Evolutionary conservation across 2,329 filamentous ascomycete genomes (phyloP).

Genomic region (Sclerotinia glacialis): DNA sequence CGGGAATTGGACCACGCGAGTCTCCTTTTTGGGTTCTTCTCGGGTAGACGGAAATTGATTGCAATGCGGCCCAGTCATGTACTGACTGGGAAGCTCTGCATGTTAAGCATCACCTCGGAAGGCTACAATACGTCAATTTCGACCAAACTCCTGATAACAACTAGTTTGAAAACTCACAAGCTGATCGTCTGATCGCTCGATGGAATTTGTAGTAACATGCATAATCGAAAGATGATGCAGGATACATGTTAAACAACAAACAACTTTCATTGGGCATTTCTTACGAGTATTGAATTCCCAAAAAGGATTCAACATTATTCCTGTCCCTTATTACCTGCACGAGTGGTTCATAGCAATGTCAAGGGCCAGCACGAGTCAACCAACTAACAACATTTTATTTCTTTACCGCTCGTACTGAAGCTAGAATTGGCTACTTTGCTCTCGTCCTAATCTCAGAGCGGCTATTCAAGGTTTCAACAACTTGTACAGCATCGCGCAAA

Average conservation of each 20-base stretch:
- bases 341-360: background rate
- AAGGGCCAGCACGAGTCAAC: background rate
- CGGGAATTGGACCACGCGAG: background rate
- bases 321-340: background rate
- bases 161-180: background rate
- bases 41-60: background rate
- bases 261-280: background rate
- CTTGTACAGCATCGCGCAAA: background rate
- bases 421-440: background rate
- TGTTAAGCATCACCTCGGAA: background rate
- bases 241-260: background rate
- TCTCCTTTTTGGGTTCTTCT: background rate
- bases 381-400: background rate
- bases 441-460: background rate
- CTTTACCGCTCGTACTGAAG: background rate
- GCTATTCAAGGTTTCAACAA: background rate
- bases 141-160: background rate
- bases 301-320: background rate
- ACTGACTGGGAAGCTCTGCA: background rate
- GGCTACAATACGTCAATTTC: background rate
- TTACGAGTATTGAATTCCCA: background rate
- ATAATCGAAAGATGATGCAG: background rate
- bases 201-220: background rate
- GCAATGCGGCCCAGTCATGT: background rate
- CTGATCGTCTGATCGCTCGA: background rate